These are phyloP conservation scores for Colletotrichum tofieldiae DNA, from an alignment of 2,329 filamentous ascomycete genomes.

Conservation along the genomic window DNA sequence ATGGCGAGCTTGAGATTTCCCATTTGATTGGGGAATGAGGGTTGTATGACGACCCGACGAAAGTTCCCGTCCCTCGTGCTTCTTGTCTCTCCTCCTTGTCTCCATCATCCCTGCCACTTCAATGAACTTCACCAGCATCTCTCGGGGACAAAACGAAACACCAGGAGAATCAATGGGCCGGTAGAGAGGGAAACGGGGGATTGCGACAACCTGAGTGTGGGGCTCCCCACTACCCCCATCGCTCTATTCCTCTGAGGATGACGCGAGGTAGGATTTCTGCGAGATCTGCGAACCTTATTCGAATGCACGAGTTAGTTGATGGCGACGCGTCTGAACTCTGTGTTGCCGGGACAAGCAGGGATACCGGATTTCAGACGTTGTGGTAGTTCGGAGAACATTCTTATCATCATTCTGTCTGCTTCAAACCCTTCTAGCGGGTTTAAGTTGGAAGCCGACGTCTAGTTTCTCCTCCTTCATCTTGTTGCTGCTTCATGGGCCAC, in stretches of 20 bases:
- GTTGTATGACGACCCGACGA: background rate
- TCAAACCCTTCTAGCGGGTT: background rate
- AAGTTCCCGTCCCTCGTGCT: background rate
- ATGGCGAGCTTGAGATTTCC: slow-evolving; percentile 23
- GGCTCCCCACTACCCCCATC: background rate
- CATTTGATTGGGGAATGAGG: background rate
- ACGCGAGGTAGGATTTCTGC: slow-evolving; percentile 22
- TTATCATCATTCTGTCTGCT: background rate
- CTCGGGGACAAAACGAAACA: background rate
- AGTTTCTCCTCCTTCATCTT: background rate
- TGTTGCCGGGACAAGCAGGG: background rate
- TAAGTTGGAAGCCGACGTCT: background rate
- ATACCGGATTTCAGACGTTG: background rate
- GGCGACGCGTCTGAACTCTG: background rate
- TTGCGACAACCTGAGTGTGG: background rate
- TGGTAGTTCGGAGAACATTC: background rate
- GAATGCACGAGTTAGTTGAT: background rate
- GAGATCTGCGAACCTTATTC: slow-evolving; percentile 31
- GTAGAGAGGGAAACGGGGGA: background rate
- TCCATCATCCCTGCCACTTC: background rate
- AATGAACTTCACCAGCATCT: background rate
- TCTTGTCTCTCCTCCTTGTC: background rate
- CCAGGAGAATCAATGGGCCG: background rate
- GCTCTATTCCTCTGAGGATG: slow-evolving; percentile 21
- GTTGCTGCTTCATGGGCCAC: background rate